Evolutionary conservation across 148 eudicot species (phyloP).

Genomic region (Chenopodium quinoa): DNA sequence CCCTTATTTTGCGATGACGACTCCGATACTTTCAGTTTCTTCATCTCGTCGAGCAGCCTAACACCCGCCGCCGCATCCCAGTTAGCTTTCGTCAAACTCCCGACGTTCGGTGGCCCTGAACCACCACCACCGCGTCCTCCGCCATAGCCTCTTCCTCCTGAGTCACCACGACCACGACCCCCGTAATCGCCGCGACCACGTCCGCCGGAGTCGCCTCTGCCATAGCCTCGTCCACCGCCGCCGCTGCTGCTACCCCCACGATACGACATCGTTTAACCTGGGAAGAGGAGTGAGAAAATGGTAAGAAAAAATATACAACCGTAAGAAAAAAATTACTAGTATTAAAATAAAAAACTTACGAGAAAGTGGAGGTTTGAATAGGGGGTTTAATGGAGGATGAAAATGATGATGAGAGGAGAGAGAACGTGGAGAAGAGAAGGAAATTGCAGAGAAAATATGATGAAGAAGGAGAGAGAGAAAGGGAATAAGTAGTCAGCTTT

Average conservation of each 20-base stretch:
- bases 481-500: neutral
- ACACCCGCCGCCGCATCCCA: constrained; percentile 24
- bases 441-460: neutral
- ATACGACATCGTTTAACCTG: constrained; percentile 25
- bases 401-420: neutral
- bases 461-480: neutral
- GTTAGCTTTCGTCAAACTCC: neutral
- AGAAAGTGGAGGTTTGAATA: neutral
- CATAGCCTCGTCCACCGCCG: constrained; percentile 21
- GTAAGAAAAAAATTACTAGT: neutral
- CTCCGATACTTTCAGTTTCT: too few relatives aligned
- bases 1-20: too few relatives aligned
- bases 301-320: neutral
- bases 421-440: neutral
- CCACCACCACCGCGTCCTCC: constrained; percentile 25
- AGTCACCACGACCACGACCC: neutral
- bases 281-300: neutral
- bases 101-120: constrained; percentile 10
- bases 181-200: constrained; percentile 20
- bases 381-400: neutral
- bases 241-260: constrained; percentile 30
- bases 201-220: constrained; percentile 23
- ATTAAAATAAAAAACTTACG: neutral
- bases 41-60: too few relatives aligned
- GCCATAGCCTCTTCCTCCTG: constrained; percentile 25